A percentile compares a stretch with the other conserved stretches of the same genome.
These are phyloP conservation scores for Euphorbia tirucalli DNA, from an alignment of 345 rosid species.

Conservation along the genomic window DNA sequence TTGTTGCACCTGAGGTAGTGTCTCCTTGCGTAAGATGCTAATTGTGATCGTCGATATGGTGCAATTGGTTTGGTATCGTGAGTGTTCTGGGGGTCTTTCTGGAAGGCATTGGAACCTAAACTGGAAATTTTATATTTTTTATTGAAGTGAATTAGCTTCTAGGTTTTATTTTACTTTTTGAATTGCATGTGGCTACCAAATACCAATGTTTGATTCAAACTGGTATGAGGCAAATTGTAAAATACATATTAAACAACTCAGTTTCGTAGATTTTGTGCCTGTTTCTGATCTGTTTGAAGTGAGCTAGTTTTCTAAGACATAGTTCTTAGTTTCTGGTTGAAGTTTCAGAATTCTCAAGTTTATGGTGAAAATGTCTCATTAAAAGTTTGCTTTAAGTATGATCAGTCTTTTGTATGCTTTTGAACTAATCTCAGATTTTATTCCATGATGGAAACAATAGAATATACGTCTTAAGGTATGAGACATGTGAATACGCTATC, in stretches of 20 bases:
- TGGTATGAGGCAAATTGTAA: not conserved
- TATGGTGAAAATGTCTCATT: constrained; percentile 2
- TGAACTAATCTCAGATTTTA: not conserved
- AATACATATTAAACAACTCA: not conserved
- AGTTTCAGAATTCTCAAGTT: not conserved
- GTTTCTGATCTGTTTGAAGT: not conserved
- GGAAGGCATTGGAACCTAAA: not conserved
- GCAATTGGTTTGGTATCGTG: not conserved
- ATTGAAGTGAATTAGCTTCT: not conserved
- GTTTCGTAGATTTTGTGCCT: not conserved
- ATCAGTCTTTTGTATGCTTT: not conserved
- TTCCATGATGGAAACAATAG: too few relatives aligned
- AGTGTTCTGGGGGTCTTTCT: not conserved
- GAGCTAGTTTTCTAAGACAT: not conserved
- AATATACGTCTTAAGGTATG: too few relatives aligned
- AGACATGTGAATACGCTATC: not conserved
- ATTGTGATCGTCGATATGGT: not conserved
- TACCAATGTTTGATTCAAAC: not conserved
- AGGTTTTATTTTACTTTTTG: not conserved
- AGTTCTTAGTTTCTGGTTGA: not conserved
- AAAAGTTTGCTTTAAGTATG: not conserved
- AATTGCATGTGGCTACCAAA: not conserved
- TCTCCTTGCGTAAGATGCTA: not conserved
- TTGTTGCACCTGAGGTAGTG: not conserved
- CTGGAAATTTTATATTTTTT: not conserved